Percentiles rank a stretch among this genome's conserved stretches.
These are phyloP conservation scores for Kodamaea kakaduensis DNA, from an alignment of 805 yeast species.

Conservation along the genomic window DNA sequence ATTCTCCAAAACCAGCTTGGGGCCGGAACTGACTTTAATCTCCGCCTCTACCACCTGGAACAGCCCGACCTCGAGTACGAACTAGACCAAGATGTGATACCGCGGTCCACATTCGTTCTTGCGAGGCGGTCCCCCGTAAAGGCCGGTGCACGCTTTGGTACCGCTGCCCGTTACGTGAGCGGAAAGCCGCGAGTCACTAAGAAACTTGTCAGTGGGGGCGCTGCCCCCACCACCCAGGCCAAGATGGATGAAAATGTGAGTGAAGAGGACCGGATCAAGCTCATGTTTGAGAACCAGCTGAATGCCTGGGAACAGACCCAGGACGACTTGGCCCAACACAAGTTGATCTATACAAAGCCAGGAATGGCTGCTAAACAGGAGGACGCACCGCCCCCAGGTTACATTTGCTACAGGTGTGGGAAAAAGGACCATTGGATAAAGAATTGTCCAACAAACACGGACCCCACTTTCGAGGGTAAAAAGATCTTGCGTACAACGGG, in stretches of 20 bases:
- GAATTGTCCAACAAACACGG: constrained; percentile 90
- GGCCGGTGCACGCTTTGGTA: constrained; percentile 20
- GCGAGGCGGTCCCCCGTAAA: constrained; percentile 74
- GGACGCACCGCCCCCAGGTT: constrained; percentile 90
- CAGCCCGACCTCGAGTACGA: constrained; percentile 64
- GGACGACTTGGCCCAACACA: constrained; percentile 81
- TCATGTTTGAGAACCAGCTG: constrained; percentile 90
- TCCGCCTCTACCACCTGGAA: constrained; percentile 57
- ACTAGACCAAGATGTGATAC: constrained; percentile 88
- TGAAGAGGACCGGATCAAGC: constrained; percentile 85
- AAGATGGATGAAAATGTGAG: constrained; percentile 43
- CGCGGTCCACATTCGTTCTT: constrained; percentile 79
- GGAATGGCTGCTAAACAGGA: constrained; percentile 38
- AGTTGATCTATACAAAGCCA: constrained; percentile 62
- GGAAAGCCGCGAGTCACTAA: constrained; percentile 58
- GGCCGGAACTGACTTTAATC: constrained; percentile 79
- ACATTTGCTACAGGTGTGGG: constrained; percentile 95
- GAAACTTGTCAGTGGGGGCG: constrained; percentile 33
- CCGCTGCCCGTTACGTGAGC: constrained; percentile 65
- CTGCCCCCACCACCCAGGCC: constrained; percentile 16
- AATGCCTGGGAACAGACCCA: constrained; percentile 96
- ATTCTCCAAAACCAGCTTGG: constrained; percentile 76
- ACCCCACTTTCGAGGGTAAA: constrained; percentile 91
- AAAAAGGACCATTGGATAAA: constrained; percentile 92
- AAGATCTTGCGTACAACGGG: constrained; percentile 92